These are phyloP conservation scores for Paramyrothecium roridum DNA, from an alignment of 2,329 filamentous ascomycete species.

Conservation along the genomic window DNA sequence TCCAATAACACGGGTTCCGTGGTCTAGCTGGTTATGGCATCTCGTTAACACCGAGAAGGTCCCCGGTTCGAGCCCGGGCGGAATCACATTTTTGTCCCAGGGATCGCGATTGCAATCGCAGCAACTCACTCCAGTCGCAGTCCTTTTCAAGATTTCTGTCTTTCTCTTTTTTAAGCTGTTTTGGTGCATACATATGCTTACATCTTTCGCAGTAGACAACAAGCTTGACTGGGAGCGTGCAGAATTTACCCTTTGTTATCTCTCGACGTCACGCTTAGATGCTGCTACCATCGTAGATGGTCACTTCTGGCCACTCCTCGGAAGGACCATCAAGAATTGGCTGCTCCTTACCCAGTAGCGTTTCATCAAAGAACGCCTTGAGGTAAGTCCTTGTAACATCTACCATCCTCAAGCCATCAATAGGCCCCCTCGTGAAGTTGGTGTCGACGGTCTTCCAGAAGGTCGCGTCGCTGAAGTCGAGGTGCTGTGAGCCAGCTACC, in stretches of 20 bases:
- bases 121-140: too few species aligned
- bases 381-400: conserved; percentile 4
- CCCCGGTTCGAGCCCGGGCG: conserved; percentile 4
- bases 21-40: conserved; percentile 5
- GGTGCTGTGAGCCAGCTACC: conserved; percentile 6
- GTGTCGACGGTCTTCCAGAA: conserved; percentile 10
- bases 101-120: too few species aligned
- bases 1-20: background rate
- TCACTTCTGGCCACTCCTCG: too few species aligned
- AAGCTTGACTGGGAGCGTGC: too few species aligned
- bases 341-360: conserved; percentile 1
- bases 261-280: background rate
- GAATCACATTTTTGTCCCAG: background rate
- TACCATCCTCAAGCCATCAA: conserved; percentile 9
- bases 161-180: too few species aligned
- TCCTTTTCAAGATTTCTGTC: too few species aligned
- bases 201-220: too few species aligned
- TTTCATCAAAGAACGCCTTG: conserved; percentile 9
- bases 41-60: conserved; percentile 4
- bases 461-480: conserved; percentile 8
- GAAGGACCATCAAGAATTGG: conserved; percentile 2
- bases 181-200: too few species aligned
- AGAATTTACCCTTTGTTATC: background rate
- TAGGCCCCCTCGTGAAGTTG: background rate
- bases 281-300: background rate